Percentiles rank a stretch among this genome's conserved stretches.
Evolutionary conservation across 2,329 filamentous ascomycete species (phyloP).

Genomic region (Calonectria ilicicola): DNA sequence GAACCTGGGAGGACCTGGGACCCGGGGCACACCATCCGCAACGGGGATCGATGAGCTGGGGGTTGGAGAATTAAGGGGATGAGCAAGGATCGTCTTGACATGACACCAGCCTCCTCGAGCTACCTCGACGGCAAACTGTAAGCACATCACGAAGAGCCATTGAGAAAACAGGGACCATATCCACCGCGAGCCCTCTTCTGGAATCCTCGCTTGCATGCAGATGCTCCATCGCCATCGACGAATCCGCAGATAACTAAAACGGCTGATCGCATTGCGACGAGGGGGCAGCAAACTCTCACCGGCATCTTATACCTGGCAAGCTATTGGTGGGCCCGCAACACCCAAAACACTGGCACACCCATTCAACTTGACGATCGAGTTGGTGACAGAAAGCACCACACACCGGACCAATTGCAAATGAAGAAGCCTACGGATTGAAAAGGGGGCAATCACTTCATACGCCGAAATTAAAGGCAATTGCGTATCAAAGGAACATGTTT

Average conservation of each 20-base stretch:
- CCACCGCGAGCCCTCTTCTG: background rate
- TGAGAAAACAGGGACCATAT: background rate
- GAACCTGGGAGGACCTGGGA: background rate
- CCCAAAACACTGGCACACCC: conserved; percentile 3
- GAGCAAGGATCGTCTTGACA: background rate
- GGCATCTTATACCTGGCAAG: conserved; percentile 1
- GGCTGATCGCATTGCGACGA: background rate
- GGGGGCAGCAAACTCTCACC: conserved; percentile 1
- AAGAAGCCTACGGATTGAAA: background rate
- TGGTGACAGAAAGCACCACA: background rate
- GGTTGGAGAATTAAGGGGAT: conserved; percentile 3
- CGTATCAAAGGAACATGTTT: too few species aligned
- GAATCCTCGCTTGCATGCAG: background rate
- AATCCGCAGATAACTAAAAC: background rate
- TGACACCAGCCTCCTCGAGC: background rate
- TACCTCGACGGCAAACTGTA: background rate
- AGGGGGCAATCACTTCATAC: background rate
- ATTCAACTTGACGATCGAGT: background rate
- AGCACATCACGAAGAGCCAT: background rate
- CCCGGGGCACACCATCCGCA: conserved; percentile 1
- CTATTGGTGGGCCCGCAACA: conserved; percentile 1
- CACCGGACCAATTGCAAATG: background rate
- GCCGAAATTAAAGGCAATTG: background rate
- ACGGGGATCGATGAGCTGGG: conserved; percentile 5
- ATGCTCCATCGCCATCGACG: background rate